Percentiles rank a stretch among this genome's conserved stretches.
Evolutionary conservation across 176 grass and related monocot species (phyloP).

Genomic region (Phoenix roebelenii): DNA sequence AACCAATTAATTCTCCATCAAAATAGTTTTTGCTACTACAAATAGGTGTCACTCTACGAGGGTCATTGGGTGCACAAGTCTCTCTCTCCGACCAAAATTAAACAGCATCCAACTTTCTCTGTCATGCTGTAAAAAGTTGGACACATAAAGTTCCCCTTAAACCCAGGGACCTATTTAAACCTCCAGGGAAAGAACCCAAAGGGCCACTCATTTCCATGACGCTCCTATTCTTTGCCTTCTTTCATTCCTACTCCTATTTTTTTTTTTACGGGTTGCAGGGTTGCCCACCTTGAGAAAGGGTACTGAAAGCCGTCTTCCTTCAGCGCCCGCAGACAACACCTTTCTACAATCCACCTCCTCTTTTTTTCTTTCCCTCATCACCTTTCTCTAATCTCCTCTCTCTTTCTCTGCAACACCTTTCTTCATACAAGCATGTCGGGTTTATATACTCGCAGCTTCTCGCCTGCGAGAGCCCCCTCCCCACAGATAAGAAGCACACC

Average conservation of each 20-base stretch:
- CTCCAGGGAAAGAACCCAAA: conserved; percentile 10
- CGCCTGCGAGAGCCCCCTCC: conserved; percentile 67
- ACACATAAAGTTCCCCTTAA: conserved; percentile 6
- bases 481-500: conserved; percentile 72
- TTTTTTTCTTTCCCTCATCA: background rate
- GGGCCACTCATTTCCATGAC: conserved; percentile 1
- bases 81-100: conserved; percentile 1
- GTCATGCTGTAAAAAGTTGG: conserved; percentile 13
- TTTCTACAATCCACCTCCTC: conserved; percentile 8
- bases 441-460: conserved; percentile 68
- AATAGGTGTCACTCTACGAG: too few species aligned
- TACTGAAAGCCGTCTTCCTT: conserved; percentile 14
- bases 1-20: too few species aligned
- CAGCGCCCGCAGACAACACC: background rate
- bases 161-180: conserved; percentile 21
- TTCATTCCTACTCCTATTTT: conserved; percentile 8
- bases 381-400: conserved; percentile 14
- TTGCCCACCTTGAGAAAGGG: conserved; percentile 21
- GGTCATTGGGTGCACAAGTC: background rate
- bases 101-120: background rate
- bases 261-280: conserved; percentile 18
- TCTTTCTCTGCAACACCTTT: conserved; percentile 17
- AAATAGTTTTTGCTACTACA: too few species aligned
- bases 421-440: conserved; percentile 56
- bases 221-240: conserved; percentile 5